Evolutionary conservation across 169 alveolate genomes (phyloP).

Genomic region (Plasmodium coatneyi): DNA sequence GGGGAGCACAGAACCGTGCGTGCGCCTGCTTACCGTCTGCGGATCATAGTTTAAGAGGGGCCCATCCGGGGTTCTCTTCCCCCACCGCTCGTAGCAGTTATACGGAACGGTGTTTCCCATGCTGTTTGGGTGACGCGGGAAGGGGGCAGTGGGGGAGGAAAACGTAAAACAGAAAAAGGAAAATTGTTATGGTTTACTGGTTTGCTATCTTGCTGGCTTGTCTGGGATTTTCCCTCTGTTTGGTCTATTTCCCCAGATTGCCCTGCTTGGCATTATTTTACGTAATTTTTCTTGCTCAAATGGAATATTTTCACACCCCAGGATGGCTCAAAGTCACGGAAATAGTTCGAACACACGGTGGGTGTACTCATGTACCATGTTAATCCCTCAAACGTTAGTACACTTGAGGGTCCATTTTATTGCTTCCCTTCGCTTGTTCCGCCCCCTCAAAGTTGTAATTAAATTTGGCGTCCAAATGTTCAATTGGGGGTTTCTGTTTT

Average conservation of each 20-base stretch:
- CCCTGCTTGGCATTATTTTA: background rate
- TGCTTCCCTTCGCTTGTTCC: background rate
- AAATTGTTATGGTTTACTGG: background rate
- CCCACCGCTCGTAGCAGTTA: constrained; percentile 73
- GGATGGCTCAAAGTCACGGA: background rate
- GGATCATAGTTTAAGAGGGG: constrained; percentile 59
- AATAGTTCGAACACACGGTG: background rate
- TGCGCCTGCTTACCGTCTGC: constrained; percentile 20
- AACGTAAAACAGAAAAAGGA: background rate
- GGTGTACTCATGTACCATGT: background rate
- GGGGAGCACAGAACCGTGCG: background rate
- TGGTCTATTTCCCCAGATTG: background rate
- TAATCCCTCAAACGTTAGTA: background rate
- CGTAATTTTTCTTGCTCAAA: background rate
- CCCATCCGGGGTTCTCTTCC: constrained; percentile 70
- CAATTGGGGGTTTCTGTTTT: background rate
- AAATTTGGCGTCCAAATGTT: background rate
- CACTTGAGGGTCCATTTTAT: background rate
- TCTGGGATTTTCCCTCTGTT: background rate
- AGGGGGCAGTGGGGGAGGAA: background rate
- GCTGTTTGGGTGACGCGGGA: background rate
- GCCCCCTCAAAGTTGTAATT: constrained; percentile 17
- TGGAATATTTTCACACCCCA: background rate
- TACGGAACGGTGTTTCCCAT: constrained; percentile 73
- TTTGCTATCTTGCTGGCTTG: background rate